These are phyloP conservation scores for Mycothermus thermophilus DNA, from an alignment of 495 filamentous ascomycete species.

Conservation along the genomic window DNA sequence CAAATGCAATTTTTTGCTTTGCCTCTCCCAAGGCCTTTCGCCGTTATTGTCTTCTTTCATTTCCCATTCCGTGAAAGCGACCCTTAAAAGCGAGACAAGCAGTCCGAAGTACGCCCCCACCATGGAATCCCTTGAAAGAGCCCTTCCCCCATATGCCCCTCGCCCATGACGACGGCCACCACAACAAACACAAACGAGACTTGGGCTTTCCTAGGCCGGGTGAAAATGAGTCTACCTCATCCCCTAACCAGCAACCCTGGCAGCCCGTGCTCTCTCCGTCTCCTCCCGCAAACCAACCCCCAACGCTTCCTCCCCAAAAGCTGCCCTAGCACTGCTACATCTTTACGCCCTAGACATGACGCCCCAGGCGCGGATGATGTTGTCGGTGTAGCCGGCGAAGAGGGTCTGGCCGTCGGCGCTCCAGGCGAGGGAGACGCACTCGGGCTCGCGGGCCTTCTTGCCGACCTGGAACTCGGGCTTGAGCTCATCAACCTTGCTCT, in stretches of 20 bases:
- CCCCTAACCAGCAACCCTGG: no score
- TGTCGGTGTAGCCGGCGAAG: slow-evolving; percentile 99
- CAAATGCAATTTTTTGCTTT: slow-evolving; percentile 20
- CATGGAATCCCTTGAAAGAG: slow-evolving; percentile 25
- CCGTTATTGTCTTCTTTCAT: no score
- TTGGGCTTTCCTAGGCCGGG: no score
- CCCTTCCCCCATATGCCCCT: slow-evolving; percentile 9
- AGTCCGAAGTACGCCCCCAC: slow-evolving; percentile 27
- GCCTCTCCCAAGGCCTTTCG: no score
- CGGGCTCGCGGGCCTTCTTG: slow-evolving; percentile 98
- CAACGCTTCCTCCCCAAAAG: no score
- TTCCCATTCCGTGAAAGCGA: slow-evolving; percentile 22
- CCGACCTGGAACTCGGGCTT: slow-evolving; percentile 96
- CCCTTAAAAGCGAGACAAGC: slow-evolving; percentile 27
- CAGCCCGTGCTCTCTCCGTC: no score
- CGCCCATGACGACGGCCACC: slow-evolving; percentile 4
- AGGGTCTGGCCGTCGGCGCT: slow-evolving; percentile 95
- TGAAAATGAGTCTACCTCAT: no score
- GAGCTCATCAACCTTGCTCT: slow-evolving; percentile 99
- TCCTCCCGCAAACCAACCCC: no score
- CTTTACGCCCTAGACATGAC: slow-evolving; percentile 65
- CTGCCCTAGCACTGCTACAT: no score
- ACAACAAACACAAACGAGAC: no score
- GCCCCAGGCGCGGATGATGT: slow-evolving; percentile 98
- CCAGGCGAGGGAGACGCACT: slow-evolving; percentile 96